Evolutionary conservation across 106 monocot species (phyloP).

Genomic region (Gastrodia elata): DNA sequence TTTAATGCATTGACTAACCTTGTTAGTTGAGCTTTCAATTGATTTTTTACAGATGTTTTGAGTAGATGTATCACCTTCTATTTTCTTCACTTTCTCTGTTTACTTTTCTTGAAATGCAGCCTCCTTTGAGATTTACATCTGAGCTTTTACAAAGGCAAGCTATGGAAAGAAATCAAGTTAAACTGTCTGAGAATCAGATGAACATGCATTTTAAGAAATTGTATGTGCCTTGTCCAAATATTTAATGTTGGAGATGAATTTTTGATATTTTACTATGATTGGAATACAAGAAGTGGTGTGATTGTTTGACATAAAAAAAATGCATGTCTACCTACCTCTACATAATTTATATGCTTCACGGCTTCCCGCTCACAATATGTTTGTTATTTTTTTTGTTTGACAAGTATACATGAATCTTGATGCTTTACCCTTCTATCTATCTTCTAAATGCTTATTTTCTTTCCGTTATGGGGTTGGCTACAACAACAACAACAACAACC

Average conservation of each 20-base stretch:
- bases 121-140: conserved; percentile 17
- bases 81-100: neutral
- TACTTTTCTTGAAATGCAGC: conserved; percentile 21
- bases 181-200: conserved; percentile 21
- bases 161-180: conserved; percentile 27
- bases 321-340: neutral
- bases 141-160: conserved; percentile 24
- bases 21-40: neutral
- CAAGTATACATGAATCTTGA: neutral
- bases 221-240: conserved; percentile 24
- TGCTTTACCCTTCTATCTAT: neutral
- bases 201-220: conserved; percentile 41
- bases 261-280: neutral
- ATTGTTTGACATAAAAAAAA: neutral
- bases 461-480: no score
- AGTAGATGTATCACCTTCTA: neutral
- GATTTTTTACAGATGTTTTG: neutral
- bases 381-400: neutral
- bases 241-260: conserved; percentile 2
- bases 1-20: neutral
- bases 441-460: neutral
- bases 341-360: neutral
- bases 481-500: no score
- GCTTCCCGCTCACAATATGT: neutral
- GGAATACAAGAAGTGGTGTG: neutral